Evolutionary conservation across 208 protist species (phyloP), one percentile per base, ranked within the genome.

Genomic region (Trypanosoma brucei): DNA sequence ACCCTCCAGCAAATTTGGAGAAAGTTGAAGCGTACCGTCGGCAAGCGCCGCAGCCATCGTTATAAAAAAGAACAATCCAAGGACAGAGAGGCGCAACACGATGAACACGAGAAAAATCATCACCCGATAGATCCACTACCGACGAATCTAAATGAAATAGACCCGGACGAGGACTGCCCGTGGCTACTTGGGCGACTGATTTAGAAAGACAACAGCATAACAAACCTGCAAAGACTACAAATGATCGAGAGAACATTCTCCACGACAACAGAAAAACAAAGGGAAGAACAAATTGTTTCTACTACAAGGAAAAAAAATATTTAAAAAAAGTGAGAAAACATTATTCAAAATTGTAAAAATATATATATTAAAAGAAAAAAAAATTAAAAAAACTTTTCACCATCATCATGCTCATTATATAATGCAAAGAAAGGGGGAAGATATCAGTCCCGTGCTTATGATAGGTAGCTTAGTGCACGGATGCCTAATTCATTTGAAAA

Each of bases 11-110:
- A 49, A 48, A 84, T 8, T 5, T 70, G 52, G 36, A 73, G 42
- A 59, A 71, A 14, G 9, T 51, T 14, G 81, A 76, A 7, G 81
- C 75, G 2, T 63, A 46, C 36, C 37, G 52, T 44, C 81, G 70
- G 68, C 84, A 91, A 51, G 84, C 75, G 22, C 81, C 81, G 45
- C 84, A 91, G 35, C 58, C 62, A 49, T 77, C 64, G 31, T 59
- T 75, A 70, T 88, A 88, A 44, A 84, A 78, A 3, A 84, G 54
- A 6, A 91, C 44, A 2, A 87, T 44, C 81, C 78, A 85, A n/a
- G 81, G 81, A 59, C 84, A 91, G 3, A 52, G 11, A 8, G 42
- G 33, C 30, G 64, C 77, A 45, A 30, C 49, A n/a, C 34, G 42
- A 49, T 79, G 56, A 34, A 73, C 31, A 13, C 0, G 5, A 7